A percentile compares a stretch with the other conserved stretches of the same genome.
Conservation (phyloP, 2,329 filamentous ascomycete genomes). For the Botrytis deweyae region DNA sequence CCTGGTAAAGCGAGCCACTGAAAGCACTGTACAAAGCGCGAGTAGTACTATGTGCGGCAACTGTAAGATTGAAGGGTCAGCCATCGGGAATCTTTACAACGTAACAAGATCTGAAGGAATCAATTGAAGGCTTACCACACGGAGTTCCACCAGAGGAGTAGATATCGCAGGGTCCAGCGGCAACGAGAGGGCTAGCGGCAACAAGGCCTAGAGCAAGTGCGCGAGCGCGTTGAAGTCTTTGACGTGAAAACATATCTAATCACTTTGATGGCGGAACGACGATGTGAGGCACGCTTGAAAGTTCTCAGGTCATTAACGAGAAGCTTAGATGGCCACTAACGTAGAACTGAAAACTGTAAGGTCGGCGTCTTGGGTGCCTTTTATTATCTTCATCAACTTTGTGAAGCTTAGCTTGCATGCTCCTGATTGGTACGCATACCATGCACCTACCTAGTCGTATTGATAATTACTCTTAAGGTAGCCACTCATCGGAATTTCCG, state of each 20-base stretch:
- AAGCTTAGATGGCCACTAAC: not conserved
- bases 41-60: slow-evolving; percentile 65
- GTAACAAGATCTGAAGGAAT: too few relatives aligned
- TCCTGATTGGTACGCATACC: slow-evolving; percentile 7
- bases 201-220: slow-evolving; percentile 38
- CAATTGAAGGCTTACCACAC: slow-evolving; percentile 41
- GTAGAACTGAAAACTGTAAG: not conserved
- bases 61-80: slow-evolving; percentile 21
- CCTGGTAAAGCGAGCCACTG: slow-evolving; percentile 56
- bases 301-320: not conserved
- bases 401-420: not conserved
- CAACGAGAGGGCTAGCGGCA: slow-evolving; percentile 44
- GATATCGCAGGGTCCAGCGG: slow-evolving; percentile 60
- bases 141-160: slow-evolving; percentile 58
- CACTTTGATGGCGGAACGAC: slow-evolving; percentile 21
- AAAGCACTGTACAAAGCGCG: slow-evolving; percentile 58
- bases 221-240: slow-evolving; percentile 33
- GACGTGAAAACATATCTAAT: slow-evolving; percentile 39
- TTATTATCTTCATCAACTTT: not conserved
- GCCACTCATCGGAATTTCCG: not conserved
- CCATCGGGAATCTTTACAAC: not conserved
- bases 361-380: not conserved
- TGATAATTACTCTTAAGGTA: not conserved
- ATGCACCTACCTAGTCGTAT: not conserved
- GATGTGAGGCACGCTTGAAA: slow-evolving; percentile 1